Base-by-base conservation (phyloP, 2,329 filamentous ascomycete species). In the Trichoderma afroharzianum region DNA sequence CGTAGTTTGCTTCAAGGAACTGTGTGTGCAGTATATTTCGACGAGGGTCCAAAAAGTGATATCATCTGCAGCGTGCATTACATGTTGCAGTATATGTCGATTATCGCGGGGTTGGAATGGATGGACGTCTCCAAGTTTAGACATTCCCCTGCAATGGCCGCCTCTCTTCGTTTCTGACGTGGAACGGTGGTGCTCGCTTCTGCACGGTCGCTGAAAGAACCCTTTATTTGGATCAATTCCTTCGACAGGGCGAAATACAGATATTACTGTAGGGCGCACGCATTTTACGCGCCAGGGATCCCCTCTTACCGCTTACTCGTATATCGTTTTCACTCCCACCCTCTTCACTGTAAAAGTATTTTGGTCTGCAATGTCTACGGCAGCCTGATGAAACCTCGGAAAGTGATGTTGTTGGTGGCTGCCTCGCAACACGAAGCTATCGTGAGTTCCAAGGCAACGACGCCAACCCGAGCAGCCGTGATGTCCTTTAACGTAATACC, bases 61-160 rank as follows among this genome's bases (percentile, higher is more conserved):
- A 61, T 68, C 66, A 68, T 61, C 66, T 68, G 66, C 55, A 61
- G 55, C 55, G 28, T 64, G 30, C 63, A 53, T 64, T 55, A 43
- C 36, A 63, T 43, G n/a, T 21, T 43, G 43, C 24, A 30, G 21
- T 18, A 12, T 24, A 12, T 63, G 30, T 53, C n/a, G 47, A 66
- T 66, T 61, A 68, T 68, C 66, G 66, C 39, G 66, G 66, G 66
- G 66, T 68, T 33, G 66, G 47, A 53, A 53, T 53, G n/a, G 61
- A 47, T 63, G 58, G 63, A 58, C 21, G 53, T 9, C 36, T 59
- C 36, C 55, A 32, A 30, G 26, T 26, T 30, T 59, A 32, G 36
- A 39, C 28, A 70, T 63, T 55, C 62, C 32, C 47, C 15, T 30
- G 39, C 21, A 28, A 21, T 12, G 32, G 33, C 30, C 2, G 21